Conservation (phyloP, 768 basidiomycete species). For the Tylopilus sp. region DNA sequence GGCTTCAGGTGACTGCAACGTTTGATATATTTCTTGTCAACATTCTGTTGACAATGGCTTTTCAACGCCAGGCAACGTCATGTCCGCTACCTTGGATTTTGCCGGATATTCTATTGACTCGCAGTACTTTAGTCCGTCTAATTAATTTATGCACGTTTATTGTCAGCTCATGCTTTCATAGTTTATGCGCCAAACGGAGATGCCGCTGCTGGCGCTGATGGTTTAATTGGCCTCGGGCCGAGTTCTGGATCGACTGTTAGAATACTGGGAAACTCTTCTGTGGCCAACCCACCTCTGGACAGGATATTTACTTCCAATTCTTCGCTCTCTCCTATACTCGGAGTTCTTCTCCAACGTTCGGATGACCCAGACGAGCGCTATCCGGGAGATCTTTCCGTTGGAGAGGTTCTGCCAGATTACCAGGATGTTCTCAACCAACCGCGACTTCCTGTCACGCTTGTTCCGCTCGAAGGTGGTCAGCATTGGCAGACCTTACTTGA, state of each 20-base stretch:
- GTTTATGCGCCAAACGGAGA: slow-evolving; percentile 16
- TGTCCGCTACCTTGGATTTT: slow-evolving; percentile 29
- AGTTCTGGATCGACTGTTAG: slow-evolving; percentile 52
- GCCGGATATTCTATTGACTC: slow-evolving; percentile 47
- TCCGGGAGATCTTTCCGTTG: slow-evolving; percentile 61
- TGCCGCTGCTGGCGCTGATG: slow-evolving; percentile 20
- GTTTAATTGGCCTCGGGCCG: slow-evolving; percentile 59
- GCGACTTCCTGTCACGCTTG: slow-evolving; percentile 44
- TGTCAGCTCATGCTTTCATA: slow-evolving; percentile 8
- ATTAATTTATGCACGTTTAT: background rate
- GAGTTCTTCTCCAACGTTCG: slow-evolving; percentile 60
- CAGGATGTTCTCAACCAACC: slow-evolving; percentile 48
- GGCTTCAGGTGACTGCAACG: slow-evolving; percentile 39
- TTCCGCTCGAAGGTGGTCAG: slow-evolving; percentile 42
- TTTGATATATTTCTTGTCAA: background rate
- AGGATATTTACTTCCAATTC: slow-evolving; percentile 60
- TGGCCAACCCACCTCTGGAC: slow-evolving; percentile 56
- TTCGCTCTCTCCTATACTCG: slow-evolving; percentile 57
- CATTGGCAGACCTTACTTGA: slow-evolving; percentile 69
- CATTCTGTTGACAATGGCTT: background rate
- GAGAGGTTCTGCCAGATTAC: slow-evolving; percentile 52
- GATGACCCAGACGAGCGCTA: slow-evolving; percentile 49
- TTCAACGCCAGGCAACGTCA: slow-evolving; percentile 24
- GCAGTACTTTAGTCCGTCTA: slow-evolving; percentile 27
- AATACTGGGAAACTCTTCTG: slow-evolving; percentile 28